Conservation (phyloP, 2,329 filamentous ascomycete species). For the Calonectria ilicicola region DNA sequence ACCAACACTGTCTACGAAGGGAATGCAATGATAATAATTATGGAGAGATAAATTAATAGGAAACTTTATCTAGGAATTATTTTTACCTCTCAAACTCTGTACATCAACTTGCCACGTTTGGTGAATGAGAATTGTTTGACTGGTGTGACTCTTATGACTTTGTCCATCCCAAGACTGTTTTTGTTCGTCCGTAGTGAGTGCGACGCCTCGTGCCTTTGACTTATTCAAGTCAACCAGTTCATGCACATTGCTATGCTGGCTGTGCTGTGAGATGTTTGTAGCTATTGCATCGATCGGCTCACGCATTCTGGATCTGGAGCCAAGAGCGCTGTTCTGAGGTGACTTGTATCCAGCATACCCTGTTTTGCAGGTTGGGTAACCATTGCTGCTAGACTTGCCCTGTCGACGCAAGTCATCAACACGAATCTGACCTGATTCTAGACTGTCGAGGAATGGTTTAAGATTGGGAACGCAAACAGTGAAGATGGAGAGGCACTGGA, state of each 20-base stretch:
- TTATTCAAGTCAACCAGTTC: conserved; percentile 28
- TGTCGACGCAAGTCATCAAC: conserved; percentile 44
- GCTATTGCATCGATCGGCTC: not conserved
- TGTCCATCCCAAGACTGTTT: conserved; percentile 33
- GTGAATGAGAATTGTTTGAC: conserved; percentile 45
- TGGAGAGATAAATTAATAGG: not conserved
- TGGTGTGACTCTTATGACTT: conserved; percentile 41
- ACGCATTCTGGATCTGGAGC: conserved; percentile 24
- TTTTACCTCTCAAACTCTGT: conserved; percentile 29
- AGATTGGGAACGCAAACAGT: conserved; percentile 45
- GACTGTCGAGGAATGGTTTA: conserved; percentile 45
- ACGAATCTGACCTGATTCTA: conserved; percentile 45
- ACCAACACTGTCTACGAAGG: not conserved
- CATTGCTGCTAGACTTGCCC: conserved; percentile 35
- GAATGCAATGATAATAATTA: not conserved
- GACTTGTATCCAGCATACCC: conserved; percentile 36
- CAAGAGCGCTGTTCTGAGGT: conserved; percentile 27
- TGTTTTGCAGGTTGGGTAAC: conserved; percentile 29
- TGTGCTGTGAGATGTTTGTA: conserved; percentile 16
- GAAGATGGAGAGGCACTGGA: conserved; percentile 44
- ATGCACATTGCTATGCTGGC: conserved; percentile 29
- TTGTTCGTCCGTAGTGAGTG: not conserved
- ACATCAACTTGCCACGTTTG: conserved; percentile 46
- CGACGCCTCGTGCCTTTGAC: not conserved
- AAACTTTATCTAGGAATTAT: not conserved